Evolutionary conservation across 805 yeast genomes (phyloP).

Genomic region (Wickerhamiella allomyrinae): DNA sequence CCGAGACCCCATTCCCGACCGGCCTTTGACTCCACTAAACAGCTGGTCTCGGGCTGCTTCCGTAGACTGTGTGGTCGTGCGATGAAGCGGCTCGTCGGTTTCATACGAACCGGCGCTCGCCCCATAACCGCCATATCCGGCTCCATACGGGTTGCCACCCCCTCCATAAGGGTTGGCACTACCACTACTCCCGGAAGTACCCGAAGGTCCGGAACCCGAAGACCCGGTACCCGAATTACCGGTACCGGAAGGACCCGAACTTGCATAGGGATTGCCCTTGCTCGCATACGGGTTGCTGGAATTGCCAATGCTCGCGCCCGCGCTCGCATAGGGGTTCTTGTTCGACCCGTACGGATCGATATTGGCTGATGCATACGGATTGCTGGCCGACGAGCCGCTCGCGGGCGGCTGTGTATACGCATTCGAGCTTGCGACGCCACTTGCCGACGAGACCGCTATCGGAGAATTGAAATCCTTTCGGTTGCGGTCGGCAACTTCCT

Average conservation of each 20-base stretch:
- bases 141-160: conserved; percentile 3
- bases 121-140: conserved; percentile 3
- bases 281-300: conserved; percentile 3
- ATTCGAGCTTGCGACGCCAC: conserved; percentile 13
- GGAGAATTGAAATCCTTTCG: conserved; percentile 11
- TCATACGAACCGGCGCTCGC: conserved; percentile 2
- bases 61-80: conserved; percentile 1
- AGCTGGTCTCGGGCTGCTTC: conserved; percentile 19
- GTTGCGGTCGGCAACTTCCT: conserved; percentile 24
- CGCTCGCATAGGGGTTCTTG: conserved; percentile 4
- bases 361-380: conserved; percentile 28
- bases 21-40: conserved; percentile 14
- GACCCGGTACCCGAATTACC: neutral
- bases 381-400: conserved; percentile 9
- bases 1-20: conserved; percentile 2
- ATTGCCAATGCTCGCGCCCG: neutral
- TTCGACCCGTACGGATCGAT: conserved; percentile 27
- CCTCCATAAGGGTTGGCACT: conserved; percentile 3
- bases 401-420: neutral
- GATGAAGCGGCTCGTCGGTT: neutral
- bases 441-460: conserved; percentile 12
- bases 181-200: too few relatives aligned
- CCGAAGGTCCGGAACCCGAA: conserved; percentile 12
- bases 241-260: neutral
- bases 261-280: neutral